Percentiles rank a stretch among this genome's conserved stretches.
phyloP scores from a whole-genome alignment of 306 rosid species.

The Cicer arietinum region DNA sequence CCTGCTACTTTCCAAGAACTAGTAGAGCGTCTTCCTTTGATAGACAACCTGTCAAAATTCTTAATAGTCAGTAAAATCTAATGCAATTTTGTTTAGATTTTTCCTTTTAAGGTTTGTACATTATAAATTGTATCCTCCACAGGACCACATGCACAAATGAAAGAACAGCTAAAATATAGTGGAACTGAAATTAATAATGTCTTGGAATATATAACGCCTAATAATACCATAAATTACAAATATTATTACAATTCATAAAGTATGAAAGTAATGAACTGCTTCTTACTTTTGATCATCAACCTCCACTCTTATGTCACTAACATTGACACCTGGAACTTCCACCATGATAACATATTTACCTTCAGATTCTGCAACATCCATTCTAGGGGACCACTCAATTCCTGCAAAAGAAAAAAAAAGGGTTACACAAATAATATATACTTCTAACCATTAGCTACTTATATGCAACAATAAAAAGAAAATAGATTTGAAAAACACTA shows the following conservation, averaged over 20 bases:
- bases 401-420: conserved; percentile 42
- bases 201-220: background rate
- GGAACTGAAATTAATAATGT: background rate
- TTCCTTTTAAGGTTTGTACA: background rate
- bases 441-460: background rate
- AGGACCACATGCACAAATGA: background rate
- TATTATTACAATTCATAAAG: conserved; percentile 21
- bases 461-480: no score
- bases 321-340: conserved; percentile 79
- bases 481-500: no score
- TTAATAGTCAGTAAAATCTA: no score
- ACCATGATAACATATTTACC: conserved; percentile 65
- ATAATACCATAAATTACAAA: background rate
- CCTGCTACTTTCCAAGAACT: conserved; percentile 44
- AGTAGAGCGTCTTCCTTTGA: conserved; percentile 61
- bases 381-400: conserved; percentile 75
- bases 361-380: conserved; percentile 78
- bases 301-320: conserved; percentile 77
- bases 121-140: background rate
- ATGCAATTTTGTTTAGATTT: no score
- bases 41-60: conserved; percentile 56
- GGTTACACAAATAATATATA: conserved; percentile 24
- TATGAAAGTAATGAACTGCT: conserved; percentile 24
- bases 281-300: conserved; percentile 82
- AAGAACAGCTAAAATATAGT: conserved; percentile 10